Conservation (phyloP, 2,329 filamentous ascomycete species). For the Fusarium liriodendri region DNA sequence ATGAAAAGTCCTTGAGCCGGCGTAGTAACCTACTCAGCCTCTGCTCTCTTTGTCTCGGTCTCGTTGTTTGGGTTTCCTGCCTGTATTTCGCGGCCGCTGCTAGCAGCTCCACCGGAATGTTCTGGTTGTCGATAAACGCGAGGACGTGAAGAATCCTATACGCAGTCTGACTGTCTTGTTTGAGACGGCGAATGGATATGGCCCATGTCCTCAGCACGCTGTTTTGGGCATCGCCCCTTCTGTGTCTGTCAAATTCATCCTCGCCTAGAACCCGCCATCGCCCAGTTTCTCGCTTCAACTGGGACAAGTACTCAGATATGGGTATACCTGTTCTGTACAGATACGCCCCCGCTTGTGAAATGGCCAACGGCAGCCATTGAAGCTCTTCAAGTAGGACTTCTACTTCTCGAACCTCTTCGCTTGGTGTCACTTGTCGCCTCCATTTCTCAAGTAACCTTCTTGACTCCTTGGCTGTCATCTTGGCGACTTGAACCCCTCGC, state of each 20-base stretch:
- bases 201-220: constrained; percentile 50
- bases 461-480: constrained; percentile 39
- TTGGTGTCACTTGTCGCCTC: not conserved
- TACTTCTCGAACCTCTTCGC: constrained; percentile 8
- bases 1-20: constrained; percentile 49
- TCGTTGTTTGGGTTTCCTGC: constrained; percentile 6
- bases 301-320: constrained; percentile 40
- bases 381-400: constrained; percentile 37
- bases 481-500: constrained; percentile 36
- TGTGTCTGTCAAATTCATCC: constrained; percentile 42
- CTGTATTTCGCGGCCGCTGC: constrained; percentile 12
- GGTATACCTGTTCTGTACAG: constrained; percentile 43
- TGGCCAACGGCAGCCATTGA: constrained; percentile 46
- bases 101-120: constrained; percentile 45
- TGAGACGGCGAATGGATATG: constrained; percentile 48
- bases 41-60: constrained; percentile 7
- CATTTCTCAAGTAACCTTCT: constrained; percentile 5
- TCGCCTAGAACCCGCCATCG: constrained; percentile 40
- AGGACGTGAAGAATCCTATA: constrained; percentile 46
- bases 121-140: constrained; percentile 48
- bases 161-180: constrained; percentile 40
- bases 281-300: constrained; percentile 33
- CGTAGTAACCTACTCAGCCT: not conserved
- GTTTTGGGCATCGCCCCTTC: constrained; percentile 43
- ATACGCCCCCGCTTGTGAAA: constrained; percentile 48